Percentiles rank a stretch among this genome's conserved stretches.
phyloP scores from a whole-genome alignment of 257 asterid genomes.

The Schizonepeta tenuifolia region DNA sequence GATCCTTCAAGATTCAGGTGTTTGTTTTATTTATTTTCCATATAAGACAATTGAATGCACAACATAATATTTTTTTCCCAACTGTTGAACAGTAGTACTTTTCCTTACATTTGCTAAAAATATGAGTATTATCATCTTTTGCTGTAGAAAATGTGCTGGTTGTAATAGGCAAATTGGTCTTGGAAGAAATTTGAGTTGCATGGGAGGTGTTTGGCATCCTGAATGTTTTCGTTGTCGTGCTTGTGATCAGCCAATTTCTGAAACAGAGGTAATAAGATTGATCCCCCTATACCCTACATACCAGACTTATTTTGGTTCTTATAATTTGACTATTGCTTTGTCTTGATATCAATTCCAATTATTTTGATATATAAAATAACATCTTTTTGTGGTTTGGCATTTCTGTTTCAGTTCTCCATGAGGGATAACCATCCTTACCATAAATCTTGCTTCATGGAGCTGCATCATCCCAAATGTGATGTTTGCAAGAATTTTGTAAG shows the following conservation, averaged over 20 bases:
- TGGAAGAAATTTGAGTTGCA: conserved; percentile 69
- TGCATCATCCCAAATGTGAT: conserved; percentile 83
- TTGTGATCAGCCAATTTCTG: conserved; percentile 72
- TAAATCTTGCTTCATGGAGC: conserved; percentile 72
- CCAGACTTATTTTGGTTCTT: not conserved
- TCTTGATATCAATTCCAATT: not conserved
- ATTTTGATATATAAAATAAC: not conserved
- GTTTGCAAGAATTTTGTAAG: conserved; percentile 82
- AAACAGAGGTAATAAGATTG: conserved; percentile 61
- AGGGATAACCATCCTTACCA: conserved; percentile 66
- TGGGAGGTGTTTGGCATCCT: conserved; percentile 89
- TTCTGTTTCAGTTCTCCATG: conserved; percentile 61
- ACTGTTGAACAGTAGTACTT: not conserved
- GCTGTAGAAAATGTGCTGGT: conserved; percentile 73
- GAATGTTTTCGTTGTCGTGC: conserved; percentile 74
- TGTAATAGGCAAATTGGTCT: conserved; percentile 72
- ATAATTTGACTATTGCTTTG: not conserved
- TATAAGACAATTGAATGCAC: too few species aligned
- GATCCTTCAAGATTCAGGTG: conserved; percentile 64
- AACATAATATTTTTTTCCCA: too few species aligned
- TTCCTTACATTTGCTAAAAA: not conserved
- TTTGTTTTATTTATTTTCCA: too few species aligned
- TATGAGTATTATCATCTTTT: not conserved
- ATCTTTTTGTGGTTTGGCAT: not conserved
- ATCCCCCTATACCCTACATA: not conserved